A percentile compares a stretch with the other conserved stretches of the same genome.
Evolutionary conservation across 2,329 filamentous ascomycete species (phyloP).

Genomic region (Fusarium tricinctum): DNA sequence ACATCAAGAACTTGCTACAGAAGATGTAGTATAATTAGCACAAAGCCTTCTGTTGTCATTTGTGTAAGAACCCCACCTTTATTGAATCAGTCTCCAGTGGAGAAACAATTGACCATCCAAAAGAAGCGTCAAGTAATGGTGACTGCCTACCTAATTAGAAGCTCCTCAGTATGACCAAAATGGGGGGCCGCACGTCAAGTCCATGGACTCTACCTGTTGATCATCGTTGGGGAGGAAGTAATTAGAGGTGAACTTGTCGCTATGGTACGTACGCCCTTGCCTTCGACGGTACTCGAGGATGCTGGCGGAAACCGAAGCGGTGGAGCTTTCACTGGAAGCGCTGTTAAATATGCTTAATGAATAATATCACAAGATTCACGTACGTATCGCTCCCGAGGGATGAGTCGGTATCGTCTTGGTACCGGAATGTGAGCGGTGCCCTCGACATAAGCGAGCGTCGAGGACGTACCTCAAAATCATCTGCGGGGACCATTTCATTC

Average conservation of each 20-base stretch:
- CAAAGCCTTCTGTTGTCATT: accelerated
- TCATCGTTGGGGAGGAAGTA: constrained; percentile 11
- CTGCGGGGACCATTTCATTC: neutral
- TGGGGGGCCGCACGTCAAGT: neutral
- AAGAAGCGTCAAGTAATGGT: constrained; percentile 11
- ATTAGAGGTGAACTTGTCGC: constrained; percentile 7
- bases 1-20: constrained; percentile 1
- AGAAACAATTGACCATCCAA: constrained; percentile 9
- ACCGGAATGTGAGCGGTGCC: accelerated
- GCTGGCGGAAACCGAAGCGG: constrained; percentile 3
- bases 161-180: accelerated
- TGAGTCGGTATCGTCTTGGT: neutral
- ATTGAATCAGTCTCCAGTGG: accelerated
- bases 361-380: accelerated
- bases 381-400: neutral
- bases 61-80: neutral
- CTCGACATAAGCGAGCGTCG: accelerated
- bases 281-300: constrained; percentile 10
- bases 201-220: constrained; percentile 9
- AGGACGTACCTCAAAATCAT: neutral
- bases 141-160: accelerated
- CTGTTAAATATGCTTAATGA: too few relatives aligned
- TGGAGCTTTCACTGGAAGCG: constrained; percentile 1
- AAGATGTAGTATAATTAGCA: accelerated
- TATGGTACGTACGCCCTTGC: constrained; percentile 5